Evolutionary conservation across 805 yeast genomes (phyloP), one percentile per base, ranked within the genome.

Genomic region (Metschnikowia continentalis): DNA sequence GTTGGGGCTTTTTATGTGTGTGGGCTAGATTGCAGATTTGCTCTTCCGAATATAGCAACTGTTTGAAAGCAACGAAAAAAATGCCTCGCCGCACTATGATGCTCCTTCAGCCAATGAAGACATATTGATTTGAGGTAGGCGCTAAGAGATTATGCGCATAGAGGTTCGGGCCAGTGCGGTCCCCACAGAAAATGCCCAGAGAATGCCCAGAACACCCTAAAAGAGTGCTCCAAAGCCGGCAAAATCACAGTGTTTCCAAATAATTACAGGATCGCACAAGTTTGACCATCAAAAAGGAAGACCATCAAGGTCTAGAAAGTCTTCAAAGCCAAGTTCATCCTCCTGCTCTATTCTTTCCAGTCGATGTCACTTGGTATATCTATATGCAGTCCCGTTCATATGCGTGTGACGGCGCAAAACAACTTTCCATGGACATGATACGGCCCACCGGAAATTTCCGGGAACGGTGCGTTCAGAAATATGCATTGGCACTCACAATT

Each of bases 41-140:
- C 38, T 42, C 32, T 33, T 40, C 42, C 35, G 32, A 20, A 32
- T 20, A 5, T 3, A 7, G 37, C 37, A 33, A 32, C 11, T 15
- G 6, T 11, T 15, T 15, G 43, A 33, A 20, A 42, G 46, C 46
- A 42, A 42, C 30, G 43, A 7, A 26, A 32, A 42, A 42, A 42
- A 20, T 32, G 14, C 33, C 46, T 39, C 40, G 55, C 45, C 52
- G 52, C 55, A 52, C 49, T 38, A 49, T 52, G 51, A 52, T 49
- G 52, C 49, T 32, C 33, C 44, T 52, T 43, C 55, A 43, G 55
- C 55, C 55, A 49, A 52, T 52, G 52, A 47, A 38, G 46, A 46
- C 23, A 42, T 35, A 44, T 17, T 35, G 49, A 52, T 42, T 49
- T 35, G 20, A 35, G 35, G 20, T 33, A 36, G 46, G 39, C 52